Evolutionary conservation across 805 yeast genomes (phyloP).

Genomic region (Lipomyces japonicus): DNA sequence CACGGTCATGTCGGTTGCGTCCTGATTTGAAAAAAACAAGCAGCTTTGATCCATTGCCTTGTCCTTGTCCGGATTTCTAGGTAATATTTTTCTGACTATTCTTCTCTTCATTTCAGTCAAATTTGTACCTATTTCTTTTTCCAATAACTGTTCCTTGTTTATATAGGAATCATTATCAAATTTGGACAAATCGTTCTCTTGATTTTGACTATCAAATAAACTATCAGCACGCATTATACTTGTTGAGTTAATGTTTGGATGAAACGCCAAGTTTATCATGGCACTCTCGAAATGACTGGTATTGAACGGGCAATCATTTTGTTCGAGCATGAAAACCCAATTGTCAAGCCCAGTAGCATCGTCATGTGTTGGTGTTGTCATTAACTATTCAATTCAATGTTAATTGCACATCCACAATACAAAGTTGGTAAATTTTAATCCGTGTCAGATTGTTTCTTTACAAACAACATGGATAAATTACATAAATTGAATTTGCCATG

Average conservation of each 20-base stretch:
- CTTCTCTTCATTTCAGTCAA: slow-evolving; percentile 26
- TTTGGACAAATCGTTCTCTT: not conserved
- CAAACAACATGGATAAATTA: no score
- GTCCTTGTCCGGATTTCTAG: slow-evolving; percentile 86
- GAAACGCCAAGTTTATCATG: slow-evolving; percentile 67
- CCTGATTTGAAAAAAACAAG: slow-evolving; percentile 40
- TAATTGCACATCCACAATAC: no score
- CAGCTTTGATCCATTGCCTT: slow-evolving; percentile 83
- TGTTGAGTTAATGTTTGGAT: slow-evolving; percentile 87
- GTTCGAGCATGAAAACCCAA: slow-evolving; percentile 3
- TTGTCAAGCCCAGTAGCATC: no score
- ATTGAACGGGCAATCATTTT: slow-evolving; percentile 2
- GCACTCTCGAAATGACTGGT: slow-evolving; percentile 56
- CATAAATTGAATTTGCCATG: no score
- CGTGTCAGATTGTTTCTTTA: no score
- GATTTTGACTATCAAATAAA: slow-evolving; percentile 28
- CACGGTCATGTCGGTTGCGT: slow-evolving; percentile 42
- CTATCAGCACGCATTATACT: slow-evolving; percentile 87
- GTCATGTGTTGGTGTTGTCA: no score
- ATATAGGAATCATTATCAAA: not conserved
- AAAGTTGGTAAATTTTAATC: no score
- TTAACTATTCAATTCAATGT: no score
- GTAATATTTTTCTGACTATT: slow-evolving; percentile 82
- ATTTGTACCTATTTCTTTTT: no score
- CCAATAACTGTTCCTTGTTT: not conserved